Conservation (phyloP, 2,329 filamentous ascomycete species). For the Aspergillus japonicus region DNA sequence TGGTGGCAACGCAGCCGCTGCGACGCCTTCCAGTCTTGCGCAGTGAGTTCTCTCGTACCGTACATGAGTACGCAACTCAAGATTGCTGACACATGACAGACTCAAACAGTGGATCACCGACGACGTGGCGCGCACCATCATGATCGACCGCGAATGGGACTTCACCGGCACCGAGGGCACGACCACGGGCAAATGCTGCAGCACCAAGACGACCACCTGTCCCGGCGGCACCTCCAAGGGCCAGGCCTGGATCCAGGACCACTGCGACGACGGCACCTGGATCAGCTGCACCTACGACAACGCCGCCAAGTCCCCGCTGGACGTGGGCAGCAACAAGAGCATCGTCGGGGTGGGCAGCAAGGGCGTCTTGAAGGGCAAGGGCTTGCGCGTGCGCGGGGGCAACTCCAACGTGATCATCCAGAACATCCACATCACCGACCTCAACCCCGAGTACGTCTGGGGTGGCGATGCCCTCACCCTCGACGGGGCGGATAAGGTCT, state of each 20-base stretch:
- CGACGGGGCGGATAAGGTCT: conserved; percentile 41
- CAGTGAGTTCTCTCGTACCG: not conserved
- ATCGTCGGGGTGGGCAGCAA: conserved; percentile 53
- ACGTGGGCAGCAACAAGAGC: conserved; percentile 56
- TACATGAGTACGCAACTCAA: not conserved
- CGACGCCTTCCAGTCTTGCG: conserved; percentile 48
- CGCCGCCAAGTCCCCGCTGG: conserved; percentile 51
- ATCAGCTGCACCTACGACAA: conserved; percentile 50
- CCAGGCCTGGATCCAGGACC: conserved; percentile 51
- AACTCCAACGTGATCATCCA: conserved; percentile 60
- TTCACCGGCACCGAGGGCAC: conserved; percentile 22
- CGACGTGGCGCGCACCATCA: conserved; percentile 56
- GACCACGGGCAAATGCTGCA: conserved; percentile 30
- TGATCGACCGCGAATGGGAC: conserved; percentile 53
- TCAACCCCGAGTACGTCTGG: conserved; percentile 59
- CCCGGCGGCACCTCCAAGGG: conserved; percentile 45
- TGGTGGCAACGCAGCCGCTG: conserved; percentile 54
- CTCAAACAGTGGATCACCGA: conserved; percentile 59
- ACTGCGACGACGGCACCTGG: conserved; percentile 56
- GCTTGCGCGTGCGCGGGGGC: conserved; percentile 46
- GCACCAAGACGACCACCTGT: conserved; percentile 35
- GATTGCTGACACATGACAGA: conserved; percentile 42
- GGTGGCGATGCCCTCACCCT: conserved; percentile 58
- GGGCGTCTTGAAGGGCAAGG: conserved; percentile 58
- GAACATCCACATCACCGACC: conserved; percentile 54